A percentile compares a stretch with the other conserved stretches of the same genome.
Evolutionary conservation across 495 filamentous ascomycete genomes (phyloP).

Genomic region (Annulohypoxylon moriforme): DNA sequence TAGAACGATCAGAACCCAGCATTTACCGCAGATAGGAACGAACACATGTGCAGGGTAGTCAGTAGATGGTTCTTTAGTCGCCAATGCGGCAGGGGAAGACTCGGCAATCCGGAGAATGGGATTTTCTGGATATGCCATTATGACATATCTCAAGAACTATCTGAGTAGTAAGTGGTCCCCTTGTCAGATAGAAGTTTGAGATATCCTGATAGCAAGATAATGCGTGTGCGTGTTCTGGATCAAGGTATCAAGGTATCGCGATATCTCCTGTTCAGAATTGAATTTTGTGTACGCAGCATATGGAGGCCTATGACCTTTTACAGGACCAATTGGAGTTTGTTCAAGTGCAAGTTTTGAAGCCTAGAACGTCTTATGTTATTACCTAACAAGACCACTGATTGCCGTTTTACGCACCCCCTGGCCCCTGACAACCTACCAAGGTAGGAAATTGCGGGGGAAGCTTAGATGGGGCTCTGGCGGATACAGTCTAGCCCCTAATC

Average conservation of each 20-base stretch:
- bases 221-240: not conserved
- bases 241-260: too few species aligned
- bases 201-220: not conserved
- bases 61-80: not conserved
- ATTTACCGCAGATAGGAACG: not conserved
- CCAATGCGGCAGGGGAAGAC: not conserved
- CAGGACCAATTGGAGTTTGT: not conserved
- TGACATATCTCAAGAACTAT: not conserved
- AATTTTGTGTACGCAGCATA: not conserved
- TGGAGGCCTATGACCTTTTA: not conserved
- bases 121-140: not conserved
- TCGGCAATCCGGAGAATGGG: not conserved
- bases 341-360: not conserved
- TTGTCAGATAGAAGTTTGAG: not conserved
- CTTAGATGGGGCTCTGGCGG: not conserved
- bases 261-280: not conserved
- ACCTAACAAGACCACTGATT: not conserved
- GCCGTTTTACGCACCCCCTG: not conserved
- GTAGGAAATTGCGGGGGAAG: constrained; percentile 1
- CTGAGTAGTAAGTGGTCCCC: not conserved
- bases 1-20: not conserved
- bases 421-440: not conserved
- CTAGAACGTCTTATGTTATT: not conserved
- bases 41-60: not conserved
- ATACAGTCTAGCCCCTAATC: not conserved